Base-by-base conservation (phyloP, 176 grass and related monocot species). In the Raddia distichophylla region DNA sequence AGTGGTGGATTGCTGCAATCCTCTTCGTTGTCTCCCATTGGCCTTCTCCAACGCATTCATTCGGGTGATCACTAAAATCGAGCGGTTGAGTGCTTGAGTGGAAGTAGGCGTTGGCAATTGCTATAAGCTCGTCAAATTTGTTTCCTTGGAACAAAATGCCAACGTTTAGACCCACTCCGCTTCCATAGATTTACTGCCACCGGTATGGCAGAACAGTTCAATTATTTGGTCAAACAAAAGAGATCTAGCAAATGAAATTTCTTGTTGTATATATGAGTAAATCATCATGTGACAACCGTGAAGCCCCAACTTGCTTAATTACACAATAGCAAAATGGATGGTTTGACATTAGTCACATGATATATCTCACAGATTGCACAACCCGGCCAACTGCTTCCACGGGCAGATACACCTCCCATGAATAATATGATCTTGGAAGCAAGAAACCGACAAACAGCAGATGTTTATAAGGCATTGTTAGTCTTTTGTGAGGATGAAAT, bases 361-460 rank as follows among this genome's bases (percentile, higher is more conserved):
- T 54, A 70, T 70, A 43, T 27, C 78, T 82, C 62, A 60, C 71
- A 53, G 7, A 82, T 20, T 60, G 10, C 79, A 76, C 20, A 76
- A 35, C 62, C 19, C 10, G 3, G 75, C 55, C 76, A 81, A 22
- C 51, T 81, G 70, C 10, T 75, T 65, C 40, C 54, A 49, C 13
- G 27, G 47, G 73, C 8, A 67, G 61, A 68, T 74, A 52, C 70
- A 43, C 74, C 55, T 60, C 43, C 17, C 70, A 68, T 75, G 37
- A 40, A 40, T 40, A 40, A 40, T 40, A 3, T 40, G 60, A 58
- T 51, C 16, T 58, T 17, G 19, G 8, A 42, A 58, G 49, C 5
- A 14, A n/a, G 69, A 12, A 59, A 50, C 54, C 65, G 49, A 14
- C 35, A 64, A 73, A 2, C n/a, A 22, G 12, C 50, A 17, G 43